Evolutionary conservation across 257 asterid genomes (phyloP).

Genomic region (Phtheirospermum japonicum): DNA sequence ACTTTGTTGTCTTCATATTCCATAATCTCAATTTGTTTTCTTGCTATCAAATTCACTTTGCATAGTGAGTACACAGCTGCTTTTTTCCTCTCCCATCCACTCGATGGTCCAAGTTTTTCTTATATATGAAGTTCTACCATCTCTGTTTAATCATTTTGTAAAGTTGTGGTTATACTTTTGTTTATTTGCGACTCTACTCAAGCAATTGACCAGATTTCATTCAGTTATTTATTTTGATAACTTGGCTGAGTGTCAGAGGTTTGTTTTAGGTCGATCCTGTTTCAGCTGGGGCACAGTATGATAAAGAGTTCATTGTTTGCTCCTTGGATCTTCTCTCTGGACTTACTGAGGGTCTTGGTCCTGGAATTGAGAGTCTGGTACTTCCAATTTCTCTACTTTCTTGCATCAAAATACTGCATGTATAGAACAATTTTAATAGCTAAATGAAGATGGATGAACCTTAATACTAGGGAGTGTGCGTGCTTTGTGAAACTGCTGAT

Average conservation of each 20-base stretch:
- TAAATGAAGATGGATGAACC: slow-evolving; percentile 13
- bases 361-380: slow-evolving; percentile 97
- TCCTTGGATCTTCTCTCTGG: slow-evolving; percentile 98
- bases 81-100: slow-evolving; percentile 3
- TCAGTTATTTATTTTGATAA: slow-evolving; percentile 8
- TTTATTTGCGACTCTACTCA: background rate
- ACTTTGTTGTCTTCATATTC: background rate
- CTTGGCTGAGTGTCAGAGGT: slow-evolving; percentile 26
- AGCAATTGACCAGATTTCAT: background rate
- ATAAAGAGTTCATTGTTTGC: slow-evolving; percentile 89
- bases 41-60: background rate
- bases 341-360: slow-evolving; percentile 96
- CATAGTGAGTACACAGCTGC: background rate
- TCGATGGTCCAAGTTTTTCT: slow-evolving; percentile 11
- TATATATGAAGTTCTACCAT: background rate
- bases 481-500: slow-evolving; percentile 14
- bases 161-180: background rate
- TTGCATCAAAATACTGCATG: slow-evolving; percentile 3
- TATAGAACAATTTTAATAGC: too few species aligned
- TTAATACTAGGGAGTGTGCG: slow-evolving; percentile 9
- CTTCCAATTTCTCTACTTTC: slow-evolving; percentile 24
- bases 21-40: slow-evolving; percentile 12
- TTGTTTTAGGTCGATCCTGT: slow-evolving; percentile 72
- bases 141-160: background rate
- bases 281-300: slow-evolving; percentile 84